Conservation (phyloP, 257 asterid species). For the Penstemon barbatus region DNA sequence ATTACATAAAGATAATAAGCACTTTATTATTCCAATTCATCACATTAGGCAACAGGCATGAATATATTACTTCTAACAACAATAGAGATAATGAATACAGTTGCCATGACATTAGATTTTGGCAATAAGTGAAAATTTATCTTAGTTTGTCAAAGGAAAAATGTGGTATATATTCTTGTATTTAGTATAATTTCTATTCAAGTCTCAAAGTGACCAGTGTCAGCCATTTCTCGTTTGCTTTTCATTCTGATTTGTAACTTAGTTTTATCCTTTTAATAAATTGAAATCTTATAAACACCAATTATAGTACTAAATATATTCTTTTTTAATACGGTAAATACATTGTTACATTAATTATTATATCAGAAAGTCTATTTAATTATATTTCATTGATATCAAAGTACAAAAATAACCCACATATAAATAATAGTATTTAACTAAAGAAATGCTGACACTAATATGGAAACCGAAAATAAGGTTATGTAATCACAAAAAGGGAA, state of each 20-base stretch:
- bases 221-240: not conserved
- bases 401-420: too few species aligned
- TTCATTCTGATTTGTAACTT: too few species aligned
- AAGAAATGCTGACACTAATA: too few species aligned
- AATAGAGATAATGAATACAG: not conserved
- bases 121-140: not conserved
- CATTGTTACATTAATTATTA: too few species aligned
- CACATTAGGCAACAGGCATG: not conserved
- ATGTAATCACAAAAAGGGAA: too few species aligned
- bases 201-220: slow-evolving; percentile 13
- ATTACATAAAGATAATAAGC: not conserved
- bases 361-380: too few species aligned
- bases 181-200: slow-evolving; percentile 28
- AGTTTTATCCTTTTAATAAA: not conserved
- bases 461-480: too few species aligned
- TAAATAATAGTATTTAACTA: too few species aligned
- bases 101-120: slow-evolving; percentile 1
- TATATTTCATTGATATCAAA: too few species aligned
- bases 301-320: slow-evolving; percentile 11
- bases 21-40: not conserved
- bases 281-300: not conserved
- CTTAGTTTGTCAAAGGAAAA: slow-evolving; percentile 15
- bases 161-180: not conserved
- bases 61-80: not conserved
- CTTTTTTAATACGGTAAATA: too few species aligned